A percentile compares a stretch with the other conserved stretches of the same genome.
phyloP scores from a whole-genome alignment of 2,329 filamentous ascomycete genomes.

The Ceratocystiopsis sp. region DNA sequence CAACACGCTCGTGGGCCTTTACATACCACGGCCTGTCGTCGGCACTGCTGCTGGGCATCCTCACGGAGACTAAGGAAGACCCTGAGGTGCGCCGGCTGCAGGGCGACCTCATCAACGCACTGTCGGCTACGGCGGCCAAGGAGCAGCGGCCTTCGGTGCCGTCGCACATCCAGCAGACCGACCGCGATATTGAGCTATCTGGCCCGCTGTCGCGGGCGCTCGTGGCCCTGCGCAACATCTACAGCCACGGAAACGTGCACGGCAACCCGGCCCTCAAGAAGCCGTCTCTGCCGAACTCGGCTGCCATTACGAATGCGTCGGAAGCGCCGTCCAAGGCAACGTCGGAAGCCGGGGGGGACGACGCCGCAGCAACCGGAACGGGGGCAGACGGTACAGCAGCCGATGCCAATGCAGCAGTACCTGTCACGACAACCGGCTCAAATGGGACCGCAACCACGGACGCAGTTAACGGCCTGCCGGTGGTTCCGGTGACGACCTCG shows the following conservation, averaged over 20 bases:
- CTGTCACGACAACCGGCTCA: too few relatives aligned
- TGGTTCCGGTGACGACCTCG: too few relatives aligned
- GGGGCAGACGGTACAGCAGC: background rate
- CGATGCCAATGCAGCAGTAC: background rate
- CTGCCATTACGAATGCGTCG: background rate
- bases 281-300: conserved; percentile 17
- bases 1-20: conserved; percentile 50
- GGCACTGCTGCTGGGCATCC: conserved; percentile 43
- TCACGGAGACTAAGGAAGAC: conserved; percentile 45
- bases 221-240: conserved; percentile 45
- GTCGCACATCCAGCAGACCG: conserved; percentile 34
- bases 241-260: conserved; percentile 41
- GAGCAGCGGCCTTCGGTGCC: conserved; percentile 34
- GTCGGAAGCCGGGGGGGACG: conserved; percentile 16
- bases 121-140: conserved; percentile 47
- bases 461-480: too few relatives aligned
- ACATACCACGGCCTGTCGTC: conserved; percentile 52
- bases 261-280: too few relatives aligned
- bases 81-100: conserved; percentile 46
- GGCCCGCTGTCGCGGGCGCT: conserved; percentile 45
- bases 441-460: too few relatives aligned
- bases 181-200: conserved; percentile 44
- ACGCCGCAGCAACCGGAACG: background rate
- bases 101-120: conserved; percentile 44
- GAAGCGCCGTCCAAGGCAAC: conserved; percentile 23